A percentile compares a stretch with the other conserved stretches of the same genome.
Evolutionary conservation across 2,329 filamentous ascomycete species (phyloP).

Genomic region (Neophaeococcomyces aloes): DNA sequence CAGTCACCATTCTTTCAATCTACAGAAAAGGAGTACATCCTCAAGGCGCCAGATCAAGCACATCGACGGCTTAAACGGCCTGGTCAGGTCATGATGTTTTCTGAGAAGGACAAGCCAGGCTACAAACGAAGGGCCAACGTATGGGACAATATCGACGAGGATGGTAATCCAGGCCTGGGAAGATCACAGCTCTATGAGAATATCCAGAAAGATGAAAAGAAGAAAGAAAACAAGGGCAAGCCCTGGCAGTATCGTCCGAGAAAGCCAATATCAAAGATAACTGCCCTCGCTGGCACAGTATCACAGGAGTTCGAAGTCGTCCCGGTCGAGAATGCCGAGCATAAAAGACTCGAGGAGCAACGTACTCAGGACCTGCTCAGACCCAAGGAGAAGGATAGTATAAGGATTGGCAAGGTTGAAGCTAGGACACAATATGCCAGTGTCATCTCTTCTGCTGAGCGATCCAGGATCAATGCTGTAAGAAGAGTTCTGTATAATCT

Average conservation of each 20-base stretch:
- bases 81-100: slow-evolving; percentile 83
- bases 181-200: slow-evolving; percentile 38
- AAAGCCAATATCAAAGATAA: slow-evolving; percentile 66
- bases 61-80: slow-evolving; percentile 38
- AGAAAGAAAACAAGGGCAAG: slow-evolving; percentile 41
- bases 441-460: slow-evolving; percentile 20
- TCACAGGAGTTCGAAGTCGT: slow-evolving; percentile 66
- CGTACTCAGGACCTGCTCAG: slow-evolving; percentile 51
- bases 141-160: slow-evolving; percentile 31
- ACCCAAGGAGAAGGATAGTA: slow-evolving; percentile 42
- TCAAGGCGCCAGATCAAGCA: slow-evolving; percentile 56
- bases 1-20: slow-evolving; percentile 54
- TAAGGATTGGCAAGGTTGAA: slow-evolving; percentile 1
- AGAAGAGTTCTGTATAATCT: slow-evolving; percentile 21
- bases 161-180: slow-evolving; percentile 32
- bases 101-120: slow-evolving; percentile 81
- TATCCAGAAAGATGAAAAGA: slow-evolving; percentile 35
- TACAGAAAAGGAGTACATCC: slow-evolving; percentile 79
- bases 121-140: slow-evolving; percentile 39
- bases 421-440: slow-evolving; percentile 18
- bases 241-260: slow-evolving; percentile 47
- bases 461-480: slow-evolving; percentile 13
- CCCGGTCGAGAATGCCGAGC: slow-evolving; percentile 61
- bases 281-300: slow-evolving; percentile 61
- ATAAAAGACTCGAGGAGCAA: slow-evolving; percentile 50